Evolutionary conservation across 2,329 filamentous ascomycete species (phyloP).

Genomic region (Mycosphaerelloides madeirae): DNA sequence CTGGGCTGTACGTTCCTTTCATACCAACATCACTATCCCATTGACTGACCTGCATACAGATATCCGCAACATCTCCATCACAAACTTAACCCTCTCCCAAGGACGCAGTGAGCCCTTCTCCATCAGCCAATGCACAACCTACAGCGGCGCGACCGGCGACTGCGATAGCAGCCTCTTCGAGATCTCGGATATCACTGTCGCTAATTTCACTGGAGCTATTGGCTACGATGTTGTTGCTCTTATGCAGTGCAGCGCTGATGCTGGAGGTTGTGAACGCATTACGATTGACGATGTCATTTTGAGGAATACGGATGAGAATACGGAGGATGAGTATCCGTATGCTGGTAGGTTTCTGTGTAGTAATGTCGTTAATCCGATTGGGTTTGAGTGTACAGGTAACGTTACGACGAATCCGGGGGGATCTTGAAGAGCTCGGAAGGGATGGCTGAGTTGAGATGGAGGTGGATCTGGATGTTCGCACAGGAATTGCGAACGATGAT

Average conservation of each 20-base stretch:
- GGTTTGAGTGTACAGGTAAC: conserved; percentile 4
- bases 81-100: conserved; percentile 23
- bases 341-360: conserved; percentile 3
- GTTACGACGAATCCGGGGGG: background rate
- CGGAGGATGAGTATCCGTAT: background rate
- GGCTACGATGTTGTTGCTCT: conserved; percentile 11
- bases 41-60: no score
- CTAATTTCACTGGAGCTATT: conserved; percentile 26
- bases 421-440: no score
- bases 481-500: no score
- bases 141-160: conserved; percentile 9
- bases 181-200: conserved; percentile 29
- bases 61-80: conserved; percentile 36
- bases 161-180: conserved; percentile 35
- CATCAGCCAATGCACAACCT: conserved; percentile 23
- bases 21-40: background rate
- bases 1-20: conserved; percentile 49
- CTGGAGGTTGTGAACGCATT: background rate
- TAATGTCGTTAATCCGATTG: conserved; percentile 1
- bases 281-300: background rate
- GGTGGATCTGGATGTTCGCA: no score
- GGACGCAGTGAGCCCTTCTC: conserved; percentile 9
- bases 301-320: background rate
- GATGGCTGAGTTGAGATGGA: no score
- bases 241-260: conserved; percentile 21